Percentiles rank a stretch among this genome's conserved stretches.
Evolutionary conservation across 2,329 filamentous ascomycete genomes (phyloP).

Genomic region (Penicillium janthinellum): DNA sequence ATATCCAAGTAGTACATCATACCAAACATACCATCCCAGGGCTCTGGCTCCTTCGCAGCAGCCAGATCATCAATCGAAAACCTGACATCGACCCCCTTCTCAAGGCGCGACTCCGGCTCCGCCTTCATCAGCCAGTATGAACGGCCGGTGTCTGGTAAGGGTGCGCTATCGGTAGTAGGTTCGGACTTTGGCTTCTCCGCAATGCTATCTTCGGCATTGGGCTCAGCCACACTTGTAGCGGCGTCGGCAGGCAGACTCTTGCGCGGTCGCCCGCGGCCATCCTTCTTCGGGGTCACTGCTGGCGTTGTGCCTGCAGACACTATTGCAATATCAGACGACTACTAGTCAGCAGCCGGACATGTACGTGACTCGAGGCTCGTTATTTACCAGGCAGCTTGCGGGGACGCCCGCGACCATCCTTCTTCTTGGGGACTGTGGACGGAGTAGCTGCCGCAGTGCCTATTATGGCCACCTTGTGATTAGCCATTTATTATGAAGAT

Average conservation of each 20-base stretch:
- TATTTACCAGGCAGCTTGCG: slow-evolving; percentile 15
- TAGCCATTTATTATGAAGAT: background rate
- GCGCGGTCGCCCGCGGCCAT: slow-evolving; percentile 30
- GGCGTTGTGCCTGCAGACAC: slow-evolving; percentile 8
- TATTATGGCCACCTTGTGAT: background rate
- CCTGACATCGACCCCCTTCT: slow-evolving; percentile 83
- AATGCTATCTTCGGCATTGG: slow-evolving; percentile 5
- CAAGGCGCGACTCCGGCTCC: slow-evolving; percentile 81
- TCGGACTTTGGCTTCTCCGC: slow-evolving; percentile 15
- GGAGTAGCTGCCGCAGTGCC: background rate
- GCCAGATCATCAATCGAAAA: slow-evolving; percentile 93
- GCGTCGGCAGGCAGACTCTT: slow-evolving; percentile 29
- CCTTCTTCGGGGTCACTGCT: slow-evolving; percentile 21
- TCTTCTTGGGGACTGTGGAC: slow-evolving; percentile 4
- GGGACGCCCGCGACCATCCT: slow-evolving; percentile 16
- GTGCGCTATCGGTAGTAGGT: slow-evolving; percentile 1
- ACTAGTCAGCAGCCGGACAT: background rate
- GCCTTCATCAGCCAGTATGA: slow-evolving; percentile 84
- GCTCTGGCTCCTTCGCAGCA: slow-evolving; percentile 72
- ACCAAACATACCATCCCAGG: slow-evolving; percentile 77
- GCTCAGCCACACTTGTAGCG: slow-evolving; percentile 14
- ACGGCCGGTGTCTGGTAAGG: slow-evolving; percentile 29
- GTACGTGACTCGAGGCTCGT: background rate
- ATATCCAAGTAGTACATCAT: slow-evolving; percentile 16
- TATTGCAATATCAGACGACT: background rate